Evolutionary conservation across 345 rosid species (phyloP), one percentile per base, ranked within the genome.

Genomic region (Boechera divaricarpa): DNA sequence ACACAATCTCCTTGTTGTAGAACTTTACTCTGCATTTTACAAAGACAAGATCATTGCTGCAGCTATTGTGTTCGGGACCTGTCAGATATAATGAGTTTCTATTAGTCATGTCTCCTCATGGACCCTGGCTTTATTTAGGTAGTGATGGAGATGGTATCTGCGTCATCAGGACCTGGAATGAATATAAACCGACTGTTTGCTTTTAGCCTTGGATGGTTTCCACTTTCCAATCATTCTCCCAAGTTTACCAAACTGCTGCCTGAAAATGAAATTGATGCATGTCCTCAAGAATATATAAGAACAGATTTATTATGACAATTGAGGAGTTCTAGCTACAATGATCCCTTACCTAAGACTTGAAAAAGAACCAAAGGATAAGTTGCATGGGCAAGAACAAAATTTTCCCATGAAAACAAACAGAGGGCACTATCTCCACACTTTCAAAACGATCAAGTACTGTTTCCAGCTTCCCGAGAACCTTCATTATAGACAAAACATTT

Each of bases 381-480:
- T 90, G 82, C 93, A 94, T n/a, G 96, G 91, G 71, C n/a, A 87
- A 67, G 91, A 92, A 74, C 88, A 89, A 67, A 92, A 92, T 59
- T 94, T 87, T 41, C 97, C 97, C 98, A 94, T 89, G 77, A 94
- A 94, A 59, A 94, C 93, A 85, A 92, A 91, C 52, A 94, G 84
- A 88, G 48, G 97, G 98, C 73, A 90, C 93, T 21, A 84, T 88
- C 82, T 85, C 91, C 80, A 79, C 86, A 56, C 63, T 80, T 85
- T 89, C 97, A 82, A 83, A 92, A 71, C 95, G 88, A 80, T 83
- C 45, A 33, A 92, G 87, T 76, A 94, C 89, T 4, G 61, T 82
- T 82, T 81, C 88, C 79, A 94, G 81, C 93, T 89, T 91, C 76
- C 74, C 82, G 80, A 90, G 84, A 79, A 69, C 85, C 96, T 91